Percentiles rank a stretch among this genome's conserved stretches.
Evolutionary conservation across 2,329 filamentous ascomycete genomes (phyloP).

Genomic region (Aureobasidium sp.): DNA sequence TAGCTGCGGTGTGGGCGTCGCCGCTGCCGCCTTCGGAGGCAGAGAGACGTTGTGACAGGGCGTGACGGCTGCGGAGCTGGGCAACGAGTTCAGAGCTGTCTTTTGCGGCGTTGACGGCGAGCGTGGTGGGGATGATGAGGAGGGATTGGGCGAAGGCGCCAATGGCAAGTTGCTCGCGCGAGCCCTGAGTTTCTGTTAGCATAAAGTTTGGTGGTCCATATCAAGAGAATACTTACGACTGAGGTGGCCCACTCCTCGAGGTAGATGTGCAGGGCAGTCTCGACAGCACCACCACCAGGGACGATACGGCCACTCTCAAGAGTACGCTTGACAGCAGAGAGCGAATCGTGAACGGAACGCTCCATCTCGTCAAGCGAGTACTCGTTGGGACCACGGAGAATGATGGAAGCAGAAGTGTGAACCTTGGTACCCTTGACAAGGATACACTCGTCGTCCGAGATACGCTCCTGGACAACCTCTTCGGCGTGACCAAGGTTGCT

Average conservation of each 20-base stretch:
- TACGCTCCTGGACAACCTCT: constrained; percentile 95
- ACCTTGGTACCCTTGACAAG: constrained; percentile 87
- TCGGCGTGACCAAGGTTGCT: constrained; percentile 86
- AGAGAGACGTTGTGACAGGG: constrained; percentile 85
- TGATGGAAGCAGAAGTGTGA: constrained; percentile 89
- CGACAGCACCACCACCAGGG: constrained; percentile 89
- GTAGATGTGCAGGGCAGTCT: constrained; percentile 99
- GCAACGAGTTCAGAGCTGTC: constrained; percentile 92
- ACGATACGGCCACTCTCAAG: constrained; percentile 96
- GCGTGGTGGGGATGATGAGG: constrained; percentile 88
- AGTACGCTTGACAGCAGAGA: constrained; percentile 94
- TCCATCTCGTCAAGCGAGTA: constrained; percentile 99
- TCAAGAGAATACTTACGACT: constrained; percentile 50
- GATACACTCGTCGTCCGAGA: constrained; percentile 98
- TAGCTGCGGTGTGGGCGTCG: constrained; percentile 16
- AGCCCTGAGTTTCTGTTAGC: constrained; percentile 45
- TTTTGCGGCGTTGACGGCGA: constrained; percentile 95
- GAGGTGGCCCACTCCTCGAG: constrained; percentile 97
- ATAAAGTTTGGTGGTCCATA: background rate
- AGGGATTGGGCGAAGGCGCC: constrained; percentile 95
- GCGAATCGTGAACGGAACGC: constrained; percentile 91
- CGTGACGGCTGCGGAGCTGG: constrained; percentile 88
- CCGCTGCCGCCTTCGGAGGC: constrained; percentile 24
- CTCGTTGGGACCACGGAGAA: constrained; percentile 91
- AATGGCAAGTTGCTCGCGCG: constrained; percentile 93